Evolutionary conservation across 2,329 filamentous ascomycete species (phyloP), one percentile per base, ranked within the genome.

Genomic region (Hymenoscyphus scutula): DNA sequence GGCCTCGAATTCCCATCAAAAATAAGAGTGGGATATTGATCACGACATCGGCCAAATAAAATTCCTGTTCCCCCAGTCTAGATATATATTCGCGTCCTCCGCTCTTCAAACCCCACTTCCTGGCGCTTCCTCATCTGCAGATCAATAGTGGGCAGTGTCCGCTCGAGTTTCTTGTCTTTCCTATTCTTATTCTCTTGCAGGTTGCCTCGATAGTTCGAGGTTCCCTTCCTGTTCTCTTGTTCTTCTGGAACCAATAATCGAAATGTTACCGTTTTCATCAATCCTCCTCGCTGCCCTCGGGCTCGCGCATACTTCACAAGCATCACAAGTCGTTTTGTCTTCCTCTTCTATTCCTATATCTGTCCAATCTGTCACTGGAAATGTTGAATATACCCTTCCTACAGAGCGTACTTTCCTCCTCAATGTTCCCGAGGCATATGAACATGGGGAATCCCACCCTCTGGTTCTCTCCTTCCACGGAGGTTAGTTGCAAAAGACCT

Each of bases 391-490:
- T 54, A 41, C 56, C n/a, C 65, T 70, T n/a, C 63, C 67, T 1
- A 66, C 60, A 2, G 64, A 69, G 37, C 68, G 69, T 32, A 70
- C 64, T 7, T 71, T 71, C 53, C 66, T 71, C 8, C 63, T 70
- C 23, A 70, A 70, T 45, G 64, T 70, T 1, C 69, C 68, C 5
- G 30, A 34, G 53, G 51, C 63, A 2, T 71, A 71, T 48, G 53
- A 38, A 15, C 65, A 66, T 56, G 59, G 51, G 15, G 64, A 69
- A 17, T 7, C 59, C 1, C 61, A 68, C 30, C 67, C 68, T 3
- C 63, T 70, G 3, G 67, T 69, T 6, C 60, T 70, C 30, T 69
- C 69, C 13, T 69, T 69, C 45, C 69, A 71, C 29, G 69, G 69
- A 48, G 69, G 68, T 65, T 4, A 64, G 53, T 56, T n/a, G 5